Conservation (phyloP, 371 early-diverging fungal species). For the Saksenaea oblongispora region DNA sequence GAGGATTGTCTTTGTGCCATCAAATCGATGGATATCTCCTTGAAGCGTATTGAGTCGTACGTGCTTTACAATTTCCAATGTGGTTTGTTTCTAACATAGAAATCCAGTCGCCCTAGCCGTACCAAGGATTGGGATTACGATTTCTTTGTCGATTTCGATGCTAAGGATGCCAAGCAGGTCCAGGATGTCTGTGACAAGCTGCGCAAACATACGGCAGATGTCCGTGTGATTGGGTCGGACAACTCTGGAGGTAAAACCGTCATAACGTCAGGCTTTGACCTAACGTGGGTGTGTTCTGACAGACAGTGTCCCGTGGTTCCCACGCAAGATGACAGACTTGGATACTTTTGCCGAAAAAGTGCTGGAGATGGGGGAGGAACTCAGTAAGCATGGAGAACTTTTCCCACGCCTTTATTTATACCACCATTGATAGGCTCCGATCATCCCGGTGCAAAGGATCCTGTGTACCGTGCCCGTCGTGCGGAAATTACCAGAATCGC, state of each 20-base stretch:
- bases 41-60: conserved; percentile 92
- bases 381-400: conserved; percentile 40
- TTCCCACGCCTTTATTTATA: not conserved
- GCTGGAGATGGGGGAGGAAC: conserved; percentile 89
- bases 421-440: conserved; percentile 66
- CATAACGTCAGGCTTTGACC: not conserved
- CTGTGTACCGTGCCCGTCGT: conserved; percentile 84
- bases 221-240: conserved; percentile 52
- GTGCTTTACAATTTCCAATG: conserved; percentile 4
- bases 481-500: conserved; percentile 88
- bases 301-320: conserved; percentile 88
- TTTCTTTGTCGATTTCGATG: conserved; percentile 89
- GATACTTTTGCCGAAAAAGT: conserved; percentile 94
- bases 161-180: conserved; percentile 57
- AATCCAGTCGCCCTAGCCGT: conserved; percentile 73
- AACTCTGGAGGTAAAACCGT: conserved; percentile 15
- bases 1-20: conserved; percentile 82
- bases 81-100: not conserved
- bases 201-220: conserved; percentile 61
- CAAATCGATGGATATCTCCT: conserved; percentile 73
- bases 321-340: conserved; percentile 89
- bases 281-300: not conserved
- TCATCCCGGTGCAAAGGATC: conserved; percentile 93
- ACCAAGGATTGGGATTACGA: conserved; percentile 85
- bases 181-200: conserved; percentile 60